Evolutionary conservation across 164 flowering plant genomes (phyloP), one percentile per base, ranked within the genome.

Genomic region (Tetrastigma voinierianum): DNA sequence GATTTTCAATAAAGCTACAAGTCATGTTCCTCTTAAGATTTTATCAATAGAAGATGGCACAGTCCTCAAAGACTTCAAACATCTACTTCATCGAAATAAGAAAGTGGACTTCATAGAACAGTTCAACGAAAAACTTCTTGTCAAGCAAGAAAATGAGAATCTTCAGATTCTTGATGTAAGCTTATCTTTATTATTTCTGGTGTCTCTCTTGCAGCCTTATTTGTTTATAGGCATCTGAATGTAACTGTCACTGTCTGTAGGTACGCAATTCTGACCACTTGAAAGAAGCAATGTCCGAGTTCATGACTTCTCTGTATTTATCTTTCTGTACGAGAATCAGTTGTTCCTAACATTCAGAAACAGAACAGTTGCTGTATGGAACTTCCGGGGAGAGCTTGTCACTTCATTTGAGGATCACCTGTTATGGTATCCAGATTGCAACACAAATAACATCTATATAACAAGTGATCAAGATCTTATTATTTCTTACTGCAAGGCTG

Each of bases 351-450:
- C 99, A n/a, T 95, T 95, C 69, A 79, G 91, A 66, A 82, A 92
- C 65, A 82, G 97, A 61, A 92, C 91, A 18, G 99, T 95, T 23
- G 94, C 99, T 78, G 99, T 92, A 40, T 95, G 99, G 99, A 95
- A 95, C 74, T 95, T 93, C 74, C 84, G 97, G 9, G 97, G 97
- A 55, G 94, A 91, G 80, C 95, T 91, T 62, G 97, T 91, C 10
- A 91, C 97, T 59, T 95, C 99, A 14, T 95, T 95, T 76, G 99
- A 95, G 80, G 99, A 95, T 74, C 99, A 95, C 72, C 84, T 92
- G n/a, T 73, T 91, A 71, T 91, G 97, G 97, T 93, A 89, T 81
- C 98, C 97, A 6, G 99, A 95, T 70, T 95, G 99, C 84, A 92
- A 95, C 74, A 95, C 98, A n/a, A 93, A n/a, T n/a, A n/a, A n/a